Percentiles rank a stretch among this genome's conserved stretches.
Conservation (phyloP, 2,329 filamentous ascomycete species). For the Amylocarpus encephaloides region DNA sequence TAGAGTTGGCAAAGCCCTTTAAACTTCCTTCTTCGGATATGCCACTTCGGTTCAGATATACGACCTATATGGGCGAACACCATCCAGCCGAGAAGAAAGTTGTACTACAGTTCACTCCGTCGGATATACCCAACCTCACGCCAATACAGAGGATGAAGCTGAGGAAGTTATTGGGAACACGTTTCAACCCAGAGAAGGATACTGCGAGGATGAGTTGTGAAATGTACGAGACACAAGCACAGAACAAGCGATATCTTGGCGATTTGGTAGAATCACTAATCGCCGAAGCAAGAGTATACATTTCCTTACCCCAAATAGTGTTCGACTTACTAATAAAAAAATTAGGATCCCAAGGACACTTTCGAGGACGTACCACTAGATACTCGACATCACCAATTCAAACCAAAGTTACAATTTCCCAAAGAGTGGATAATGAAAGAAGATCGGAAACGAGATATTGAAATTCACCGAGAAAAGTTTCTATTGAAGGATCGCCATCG, state of each 20-base stretch:
- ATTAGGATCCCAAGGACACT: conserved; percentile 63
- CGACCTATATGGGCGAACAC: conserved; percentile 87
- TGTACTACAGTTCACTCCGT: conserved; percentile 78
- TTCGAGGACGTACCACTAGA: conserved; percentile 90
- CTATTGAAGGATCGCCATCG: conserved; percentile 49
- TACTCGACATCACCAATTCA: conserved; percentile 72
- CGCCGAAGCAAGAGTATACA: conserved; percentile 59
- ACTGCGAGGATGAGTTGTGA: conserved; percentile 88
- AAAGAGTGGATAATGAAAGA: conserved; percentile 74
- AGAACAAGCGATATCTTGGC: conserved; percentile 93
- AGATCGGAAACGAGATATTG: conserved; percentile 59
- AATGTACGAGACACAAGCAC: conserved; percentile 77
- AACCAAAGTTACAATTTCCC: conserved; percentile 66
- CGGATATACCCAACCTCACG: conserved; percentile 63
- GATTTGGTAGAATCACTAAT: conserved; percentile 71
- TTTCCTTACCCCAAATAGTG: background rate
- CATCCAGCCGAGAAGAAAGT: conserved; percentile 93
- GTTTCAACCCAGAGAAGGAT: conserved; percentile 81
- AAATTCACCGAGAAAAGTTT: conserved; percentile 48
- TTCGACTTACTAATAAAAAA: conserved; percentile 12
- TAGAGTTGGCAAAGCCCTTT: conserved; percentile 81
- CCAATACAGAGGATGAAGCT: conserved; percentile 69
- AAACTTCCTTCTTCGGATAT: conserved; percentile 58
- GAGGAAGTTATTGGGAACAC: conserved; percentile 75
- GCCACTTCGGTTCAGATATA: conserved; percentile 90